phyloP scores from a whole-genome alignment of 2,329 filamentous ascomycete genomes.

The Westerdykella sp. region DNA sequence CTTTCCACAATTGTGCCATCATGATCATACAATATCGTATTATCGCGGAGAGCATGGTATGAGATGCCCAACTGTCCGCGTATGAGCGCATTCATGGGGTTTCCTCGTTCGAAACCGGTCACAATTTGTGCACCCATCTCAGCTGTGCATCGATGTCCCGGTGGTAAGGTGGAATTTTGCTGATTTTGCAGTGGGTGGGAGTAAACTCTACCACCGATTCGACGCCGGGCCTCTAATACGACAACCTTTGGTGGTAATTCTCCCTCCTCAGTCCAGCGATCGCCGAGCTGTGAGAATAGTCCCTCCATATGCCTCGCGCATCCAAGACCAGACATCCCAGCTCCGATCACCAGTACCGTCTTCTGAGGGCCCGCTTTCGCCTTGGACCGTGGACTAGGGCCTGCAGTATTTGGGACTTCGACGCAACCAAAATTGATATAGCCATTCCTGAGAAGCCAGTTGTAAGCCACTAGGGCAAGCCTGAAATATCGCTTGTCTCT shows the following conservation, averaged over 20 bases:
- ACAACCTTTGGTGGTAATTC: constrained; percentile 69
- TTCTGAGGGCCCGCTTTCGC: constrained; percentile 51
- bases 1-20: constrained; percentile 73
- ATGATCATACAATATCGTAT: constrained; percentile 83
- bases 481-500: constrained; percentile 85
- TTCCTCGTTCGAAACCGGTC: constrained; percentile 92
- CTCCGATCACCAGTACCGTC: constrained; percentile 80
- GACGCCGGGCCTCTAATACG: constrained; percentile 76
- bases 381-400: constrained; percentile 30
- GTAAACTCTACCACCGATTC: constrained; percentile 89
- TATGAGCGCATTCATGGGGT: constrained; percentile 85
- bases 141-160: constrained; percentile 64
- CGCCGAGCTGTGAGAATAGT: constrained; percentile 73
- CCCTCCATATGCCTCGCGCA: constrained; percentile 87
- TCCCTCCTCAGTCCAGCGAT: constrained; percentile 57
- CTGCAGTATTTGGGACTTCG: constrained; percentile 52
- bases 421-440: constrained; percentile 97
- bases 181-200: constrained; percentile 65
- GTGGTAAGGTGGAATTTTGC: constrained; percentile 47
- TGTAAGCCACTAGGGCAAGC: constrained; percentile 78
- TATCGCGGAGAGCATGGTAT: constrained; percentile 73
- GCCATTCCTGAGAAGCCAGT: constrained; percentile 84
- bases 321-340: constrained; percentile 87
- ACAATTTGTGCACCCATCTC: constrained; percentile 99
- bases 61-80: constrained; percentile 82